Base-by-base conservation (phyloP, 345 rosid genomes). In the Eucalyptus guilfoylei region DNA sequence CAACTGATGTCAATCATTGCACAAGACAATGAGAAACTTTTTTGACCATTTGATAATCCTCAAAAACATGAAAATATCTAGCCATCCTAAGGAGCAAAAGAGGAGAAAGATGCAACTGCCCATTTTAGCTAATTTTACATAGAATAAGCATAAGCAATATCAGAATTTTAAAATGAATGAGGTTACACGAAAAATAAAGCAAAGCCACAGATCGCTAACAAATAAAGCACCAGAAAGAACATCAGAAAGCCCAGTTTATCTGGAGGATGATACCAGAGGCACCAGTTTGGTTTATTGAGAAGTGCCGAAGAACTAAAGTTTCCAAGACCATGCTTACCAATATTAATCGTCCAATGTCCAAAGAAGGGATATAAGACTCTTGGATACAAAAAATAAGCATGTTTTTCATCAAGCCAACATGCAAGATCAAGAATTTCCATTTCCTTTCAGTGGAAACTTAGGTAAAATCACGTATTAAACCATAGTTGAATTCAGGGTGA, bases 1-100 rank as follows among this genome's bases (percentile, higher is more conserved):
- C 52, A 91, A 87, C 95, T 93, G 90, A 69, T 54, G 87, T 88
- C 86, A 14, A 87, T 58, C n/a, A 87, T 52, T 60, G 54, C 49
- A 64, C 15, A 62, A 87, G 17, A 58, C 30, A 5, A 62, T 40
- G 42, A 40, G 50, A 37, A 60, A 87, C 8, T 8, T 42, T 47
- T 47, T 58, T 7, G 16, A 60, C 26, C 24, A 87, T 87, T 62
- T 17, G 37, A 86, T 32, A 52, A 86, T 45, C 62, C 44, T 49
- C 52, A 49, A 49, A 86, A 49, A 30, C 60, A 49, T 49, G 60
- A n/a, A 49, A 76, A 40, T 42, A 76, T 23, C 85, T 76, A 76
- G 47, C 85, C 26, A 76, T 76, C 9, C 47, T 21, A 6, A 76
- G 30, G 85, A 76, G 47, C 47, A 76, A 40, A 76, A 40, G 30